These are phyloP conservation scores for Inga laurina DNA, from an alignment of 306 rosid species.

Conservation along the genomic window DNA sequence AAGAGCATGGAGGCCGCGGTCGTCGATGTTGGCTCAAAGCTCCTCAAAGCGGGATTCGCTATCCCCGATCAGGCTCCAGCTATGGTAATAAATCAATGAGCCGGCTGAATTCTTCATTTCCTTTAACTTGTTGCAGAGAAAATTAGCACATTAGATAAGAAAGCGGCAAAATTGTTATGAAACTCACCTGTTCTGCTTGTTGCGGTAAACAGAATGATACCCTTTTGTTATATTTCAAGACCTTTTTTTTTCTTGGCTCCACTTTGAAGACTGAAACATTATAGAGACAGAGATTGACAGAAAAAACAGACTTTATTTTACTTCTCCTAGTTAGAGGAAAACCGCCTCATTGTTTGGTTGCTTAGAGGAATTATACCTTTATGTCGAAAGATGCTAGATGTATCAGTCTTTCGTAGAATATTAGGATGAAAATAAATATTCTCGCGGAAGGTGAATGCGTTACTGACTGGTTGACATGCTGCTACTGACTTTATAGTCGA, in stretches of 20 bases:
- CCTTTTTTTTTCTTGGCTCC: neutral
- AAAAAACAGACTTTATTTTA: neutral
- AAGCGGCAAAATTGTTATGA: neutral
- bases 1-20: constrained; percentile 83
- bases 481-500: neutral
- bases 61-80: constrained; percentile 95
- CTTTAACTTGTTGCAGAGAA: constrained; percentile 9
- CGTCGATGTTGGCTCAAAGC: constrained; percentile 81
- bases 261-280: neutral
- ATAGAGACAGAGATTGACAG: neutral
- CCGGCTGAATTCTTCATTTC: neutral
- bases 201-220: neutral
- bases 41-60: constrained; percentile 95
- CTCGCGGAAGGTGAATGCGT: neutral
- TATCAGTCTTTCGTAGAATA: neutral
- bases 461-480: neutral
- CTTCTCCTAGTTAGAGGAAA: neutral
- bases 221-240: neutral
- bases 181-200: neutral
- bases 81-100: constrained; percentile 48
- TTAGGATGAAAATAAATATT: neutral
- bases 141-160: neutral
- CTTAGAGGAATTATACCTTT: neutral
- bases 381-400: neutral
- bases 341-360: neutral